Evolutionary conservation across 2,329 filamentous ascomycete species (phyloP), one percentile per base, ranked within the genome.

Genomic region (Diaporthe citri): DNA sequence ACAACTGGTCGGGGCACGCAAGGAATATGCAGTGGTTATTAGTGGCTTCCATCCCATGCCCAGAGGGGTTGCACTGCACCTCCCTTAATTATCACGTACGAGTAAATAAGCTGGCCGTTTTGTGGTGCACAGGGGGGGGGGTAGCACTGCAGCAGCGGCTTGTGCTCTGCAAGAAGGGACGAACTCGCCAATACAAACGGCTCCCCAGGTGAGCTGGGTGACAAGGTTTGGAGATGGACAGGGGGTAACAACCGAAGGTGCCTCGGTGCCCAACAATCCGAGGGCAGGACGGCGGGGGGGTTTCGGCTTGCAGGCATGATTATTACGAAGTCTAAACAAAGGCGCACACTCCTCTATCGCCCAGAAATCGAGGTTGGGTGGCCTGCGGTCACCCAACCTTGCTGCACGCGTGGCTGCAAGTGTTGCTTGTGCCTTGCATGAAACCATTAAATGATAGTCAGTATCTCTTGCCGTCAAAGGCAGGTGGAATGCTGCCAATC

Each of bases 131-230:
- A 4, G 31, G 22, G 31, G 28, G 31, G 22, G 31, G 28, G 62
- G 43, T 67, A 25, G 31, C 43, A 67, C 62, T 67, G 62, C 62
- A 52, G 12, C 51, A n/a, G 43, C 12, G 31, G 62, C 62, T 67
- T 36, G 60, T 67, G 62, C 46, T 25, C 13, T n/a, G 39, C 25
- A 25, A 64, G 39, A 31, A 52, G 43, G 62, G 62, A 67, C 43
- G 62, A 67, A 67, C 62, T 67, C 62, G 41, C 41, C 17, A 17
- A 43, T 20, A 5, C 13, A 36, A 34, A 39, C 22, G 9, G 20
- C 31, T 46, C 41, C 41, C 62, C 62, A 28, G 43, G 43, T 12
- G 41, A n/a, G 17, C 43, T 22, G 60, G 41, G 34, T 43, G 57
- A 46, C 22, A 64, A 43, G 59, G 59, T 64, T 64, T 22, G 59